Evolutionary conservation across 306 rosid genomes (phyloP).

Genomic region (Pyrus pyrifolia): DNA sequence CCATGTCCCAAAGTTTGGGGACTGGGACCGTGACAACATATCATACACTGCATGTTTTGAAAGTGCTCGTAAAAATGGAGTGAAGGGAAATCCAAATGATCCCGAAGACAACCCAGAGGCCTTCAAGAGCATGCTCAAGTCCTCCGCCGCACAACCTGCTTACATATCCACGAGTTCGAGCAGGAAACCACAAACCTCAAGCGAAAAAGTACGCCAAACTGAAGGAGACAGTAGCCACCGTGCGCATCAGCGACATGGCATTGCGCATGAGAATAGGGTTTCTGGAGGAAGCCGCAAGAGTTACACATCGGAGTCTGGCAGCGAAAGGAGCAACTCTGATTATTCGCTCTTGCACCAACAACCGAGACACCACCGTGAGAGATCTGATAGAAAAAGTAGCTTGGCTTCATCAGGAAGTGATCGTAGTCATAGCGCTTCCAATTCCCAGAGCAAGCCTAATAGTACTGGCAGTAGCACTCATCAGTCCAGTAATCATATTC

Average conservation of each 20-base stretch:
- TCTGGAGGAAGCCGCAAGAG: not conserved
- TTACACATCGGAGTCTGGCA: conserved; percentile 2
- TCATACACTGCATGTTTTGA: conserved; percentile 40
- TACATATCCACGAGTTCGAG: not conserved
- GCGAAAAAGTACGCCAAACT: not conserved
- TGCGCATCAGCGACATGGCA: not conserved
- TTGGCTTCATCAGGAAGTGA: not conserved
- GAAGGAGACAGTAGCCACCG: not conserved
- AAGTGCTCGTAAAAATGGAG: conserved; percentile 25
- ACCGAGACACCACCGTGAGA: not conserved
- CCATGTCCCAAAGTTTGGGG: conserved; percentile 43
- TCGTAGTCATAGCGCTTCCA: not conserved
- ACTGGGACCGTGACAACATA: conserved; percentile 35
- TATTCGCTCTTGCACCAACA: not conserved
- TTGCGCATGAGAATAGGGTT: not conserved
- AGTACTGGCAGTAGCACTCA: not conserved
- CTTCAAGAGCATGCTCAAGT: not conserved
- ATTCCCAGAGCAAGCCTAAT: not conserved
- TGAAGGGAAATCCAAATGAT: conserved; percentile 38
- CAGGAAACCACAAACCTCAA: not conserved
- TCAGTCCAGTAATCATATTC: not conserved
- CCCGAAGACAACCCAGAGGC: conserved; percentile 41
- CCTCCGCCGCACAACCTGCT: not conserved
- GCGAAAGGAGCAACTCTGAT: conserved; percentile 22
- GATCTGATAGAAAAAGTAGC: conserved; percentile 5